Evolutionary conservation across 441 rosid species (phyloP), one percentile per base, ranked within the genome.

Genomic region (Jatropha podagrica): DNA sequence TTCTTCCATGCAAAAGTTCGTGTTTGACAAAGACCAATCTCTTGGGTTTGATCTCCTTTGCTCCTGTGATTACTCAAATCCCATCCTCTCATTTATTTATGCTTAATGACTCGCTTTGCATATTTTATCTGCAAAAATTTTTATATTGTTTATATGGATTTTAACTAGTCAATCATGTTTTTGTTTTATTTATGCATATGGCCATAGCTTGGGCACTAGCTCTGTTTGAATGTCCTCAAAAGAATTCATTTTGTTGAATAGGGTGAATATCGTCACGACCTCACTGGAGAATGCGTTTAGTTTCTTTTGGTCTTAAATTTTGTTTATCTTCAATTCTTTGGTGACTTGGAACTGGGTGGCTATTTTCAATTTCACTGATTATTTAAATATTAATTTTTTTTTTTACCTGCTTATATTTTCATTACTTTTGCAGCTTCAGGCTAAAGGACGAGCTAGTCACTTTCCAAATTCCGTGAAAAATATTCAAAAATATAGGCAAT

Each of bases 1-100:
- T 94, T 79, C 86, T 88, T 74, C 96, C 95, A 2, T 85, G 89
- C 89, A 90, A 87, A 86, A 88, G 90, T 81, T 88, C 94, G 85
- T 84, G 90, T 84, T 83, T 95, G 78, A 83, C 91, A 60, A 90
- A 84, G 80, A 78, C 85, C 78, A 82, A 76, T 75, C 90, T 93
- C 75, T 80, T 88, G 86, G 91, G 93, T 83, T 90, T 91, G 86
- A 86, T 91, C 86, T 80, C 95, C 69, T 81, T 79, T 74, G 81
- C 90, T 87, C 93, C 89, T 86, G 97, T 95, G 93, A 92, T 88
- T 89, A 84, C 86, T 72, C 83, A 60, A 48, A 74, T 68, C 85
- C 74, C 71, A 46, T n/a, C 61, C 71, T 65, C 58, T 49, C 9
- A 52, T 84, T 62, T 26, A 52, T 54, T 77, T 49, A 18, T 62